phyloP scores from a whole-genome alignment of 2,329 filamentous ascomycete genomes.

The Basipetospora sp. region DNA sequence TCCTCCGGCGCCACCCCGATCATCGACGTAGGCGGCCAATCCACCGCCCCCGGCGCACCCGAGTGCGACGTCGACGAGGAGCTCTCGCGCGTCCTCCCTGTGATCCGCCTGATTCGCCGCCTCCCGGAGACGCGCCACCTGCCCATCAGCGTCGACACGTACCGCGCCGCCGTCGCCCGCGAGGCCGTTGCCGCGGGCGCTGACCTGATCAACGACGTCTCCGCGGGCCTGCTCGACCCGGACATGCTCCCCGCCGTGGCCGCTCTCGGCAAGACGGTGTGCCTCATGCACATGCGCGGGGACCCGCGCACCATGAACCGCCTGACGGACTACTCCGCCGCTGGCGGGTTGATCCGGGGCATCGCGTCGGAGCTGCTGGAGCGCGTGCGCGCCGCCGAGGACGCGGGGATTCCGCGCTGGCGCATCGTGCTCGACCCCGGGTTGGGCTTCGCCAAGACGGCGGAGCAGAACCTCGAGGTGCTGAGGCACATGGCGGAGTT shows the following conservation, averaged over 20 bases:
- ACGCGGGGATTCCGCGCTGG: constrained; percentile 76
- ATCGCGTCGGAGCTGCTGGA: constrained; percentile 53
- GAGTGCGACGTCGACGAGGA: constrained; percentile 63
- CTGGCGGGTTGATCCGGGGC: constrained; percentile 50
- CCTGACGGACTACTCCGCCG: constrained; percentile 51
- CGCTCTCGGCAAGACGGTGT: constrained; percentile 60
- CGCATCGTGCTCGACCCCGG: constrained; percentile 89
- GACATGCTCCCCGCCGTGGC: constrained; percentile 74
- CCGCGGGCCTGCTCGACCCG: constrained; percentile 62
- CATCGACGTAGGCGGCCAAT: constrained; percentile 86
- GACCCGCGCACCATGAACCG: constrained; percentile 67
- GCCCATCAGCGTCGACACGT: constrained; percentile 85
- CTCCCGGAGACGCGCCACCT: constrained; percentile 46
- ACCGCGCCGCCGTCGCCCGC: constrained; percentile 68
- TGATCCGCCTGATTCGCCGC: constrained; percentile 57
- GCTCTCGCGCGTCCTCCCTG: constrained; percentile 60
- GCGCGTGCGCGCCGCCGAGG: constrained; percentile 60
- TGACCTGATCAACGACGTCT: constrained; percentile 90
- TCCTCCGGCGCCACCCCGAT: constrained; percentile 61
- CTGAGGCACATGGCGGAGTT: constrained; percentile 53
- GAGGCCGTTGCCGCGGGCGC: constrained; percentile 65
- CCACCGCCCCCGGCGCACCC: constrained; percentile 62
- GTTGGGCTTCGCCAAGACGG: constrained; percentile 81
- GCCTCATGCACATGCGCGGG: constrained; percentile 88
- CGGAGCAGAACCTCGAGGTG: constrained; percentile 66